phyloP scores from a whole-genome alignment of 352 stramenopile genomes.

The Phytophthora pisi region DNA sequence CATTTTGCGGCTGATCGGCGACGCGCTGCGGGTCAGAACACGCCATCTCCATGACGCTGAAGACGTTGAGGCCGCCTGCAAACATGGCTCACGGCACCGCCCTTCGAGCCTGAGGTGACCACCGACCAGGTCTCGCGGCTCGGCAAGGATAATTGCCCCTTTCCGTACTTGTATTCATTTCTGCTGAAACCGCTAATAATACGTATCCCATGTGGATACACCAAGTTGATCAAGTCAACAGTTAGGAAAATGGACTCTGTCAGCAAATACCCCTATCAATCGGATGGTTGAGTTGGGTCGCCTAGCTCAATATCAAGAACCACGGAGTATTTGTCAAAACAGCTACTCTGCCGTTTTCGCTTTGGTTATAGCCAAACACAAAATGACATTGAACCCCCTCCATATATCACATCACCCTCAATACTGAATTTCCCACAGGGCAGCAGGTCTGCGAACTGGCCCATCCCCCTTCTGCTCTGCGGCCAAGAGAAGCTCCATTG shows the following conservation, averaged over 20 bases:
- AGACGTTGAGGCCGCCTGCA: not conserved
- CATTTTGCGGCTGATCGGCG: not conserved
- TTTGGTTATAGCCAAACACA: too few species aligned
- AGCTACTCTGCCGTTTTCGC: too few species aligned
- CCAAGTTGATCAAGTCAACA: not conserved
- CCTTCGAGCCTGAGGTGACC: not conserved
- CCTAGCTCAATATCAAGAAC: not conserved
- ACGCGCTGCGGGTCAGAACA: not conserved
- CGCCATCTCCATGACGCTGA: not conserved
- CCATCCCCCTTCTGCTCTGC: slow-evolving; percentile 12
- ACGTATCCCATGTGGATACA: not conserved
- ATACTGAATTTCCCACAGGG: not conserved
- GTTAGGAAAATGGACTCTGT: not conserved
- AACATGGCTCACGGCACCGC: not conserved
- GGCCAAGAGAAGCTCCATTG: slow-evolving; percentile 1
- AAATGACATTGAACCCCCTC: too few species aligned
- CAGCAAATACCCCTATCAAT: not conserved
- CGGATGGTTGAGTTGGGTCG: not conserved
- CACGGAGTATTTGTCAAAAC: not conserved
- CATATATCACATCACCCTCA: not conserved
- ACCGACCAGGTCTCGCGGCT: too few species aligned
- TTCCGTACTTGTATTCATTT: too few species aligned
- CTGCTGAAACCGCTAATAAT: not conserved
- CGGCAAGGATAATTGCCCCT: too few species aligned
- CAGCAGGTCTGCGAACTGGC: slow-evolving; percentile 6